Evolutionary conservation across 2,329 filamentous ascomycete species (phyloP), one percentile per base, ranked within the genome.

Genomic region (Pseudopyrenochaeta lycopersici): DNA sequence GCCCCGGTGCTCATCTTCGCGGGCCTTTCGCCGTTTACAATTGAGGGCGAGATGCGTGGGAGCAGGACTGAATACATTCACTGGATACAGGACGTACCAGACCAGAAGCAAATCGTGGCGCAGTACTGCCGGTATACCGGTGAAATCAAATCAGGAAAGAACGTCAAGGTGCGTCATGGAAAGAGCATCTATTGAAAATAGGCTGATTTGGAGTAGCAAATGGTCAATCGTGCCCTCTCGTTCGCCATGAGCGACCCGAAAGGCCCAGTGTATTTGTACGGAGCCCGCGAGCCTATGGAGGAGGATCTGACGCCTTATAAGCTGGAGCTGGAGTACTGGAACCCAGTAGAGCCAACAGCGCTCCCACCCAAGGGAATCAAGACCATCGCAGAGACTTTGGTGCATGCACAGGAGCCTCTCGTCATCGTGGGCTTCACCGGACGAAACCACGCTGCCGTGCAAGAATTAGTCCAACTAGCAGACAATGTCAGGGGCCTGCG

Each of bases 101-200:
- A 94, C 66, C 91, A 94, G 73, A 91, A 89, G 72, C 84, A 87
- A 66, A 93, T 96, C 54, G 80, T 96, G 3, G 81, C 85, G 0
- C 92, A 96, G 77, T 96, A 96, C 75, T 96, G 92, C 72, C 85
- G 92, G 9, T 96, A 95, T 68, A 79, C 88, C 0, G 91, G 83
- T 3, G 92, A 96, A 78, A 88, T 96, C 74, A 93, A 92, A 78
- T 89, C 89, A 2, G 91, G 91, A 14, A 85, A 85, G 69, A 96
- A 96, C 67, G 86, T 96, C 55, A 96, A 96, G 66, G 71, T 75
- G 29, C 20, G 67, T 51, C 32, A 2, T 5, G 15, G 9, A 10
- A 17, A 17, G 38, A n/a, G 18, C 7, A n/a, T 9, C 17, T 11
- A 15, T 17, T 29, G 20, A 9, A n/a, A 29, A 3, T 17, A n/a